These are phyloP conservation scores for Debaryomycetaceae sp. DNA, from an alignment of 1,139 yeast species.

Conservation along the genomic window DNA sequence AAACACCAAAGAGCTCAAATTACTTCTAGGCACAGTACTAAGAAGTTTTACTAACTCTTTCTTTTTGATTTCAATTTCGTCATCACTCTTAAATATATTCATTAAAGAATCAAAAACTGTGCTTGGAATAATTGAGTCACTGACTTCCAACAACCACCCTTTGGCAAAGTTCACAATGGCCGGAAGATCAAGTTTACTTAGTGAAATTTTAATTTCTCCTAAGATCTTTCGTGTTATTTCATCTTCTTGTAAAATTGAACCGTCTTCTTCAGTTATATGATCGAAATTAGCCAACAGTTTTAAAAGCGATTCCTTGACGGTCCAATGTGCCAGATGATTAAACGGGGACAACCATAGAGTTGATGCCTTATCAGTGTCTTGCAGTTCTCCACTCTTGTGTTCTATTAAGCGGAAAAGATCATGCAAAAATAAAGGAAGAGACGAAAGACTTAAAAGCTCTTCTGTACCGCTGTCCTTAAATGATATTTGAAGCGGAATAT, in stretches of 20 bases:
- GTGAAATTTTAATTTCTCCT: conserved; percentile 15
- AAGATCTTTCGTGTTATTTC: conserved; percentile 22
- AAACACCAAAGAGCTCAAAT: conserved; percentile 36
- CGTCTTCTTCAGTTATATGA: conserved; percentile 12
- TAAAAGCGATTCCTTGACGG: conserved; percentile 29
- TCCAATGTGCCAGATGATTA: conserved; percentile 34
- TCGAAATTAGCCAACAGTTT: conserved; percentile 16
- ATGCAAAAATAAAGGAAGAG: conserved; percentile 35
- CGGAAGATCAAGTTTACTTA: conserved; percentile 10
- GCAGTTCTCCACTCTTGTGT: conserved; percentile 8
- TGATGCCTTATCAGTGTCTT: conserved; percentile 5
- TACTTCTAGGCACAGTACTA: conserved; percentile 40
- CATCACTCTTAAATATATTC: conserved; percentile 17
- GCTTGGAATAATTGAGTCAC: conserved; percentile 45
- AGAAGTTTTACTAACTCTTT: conserved; percentile 25
- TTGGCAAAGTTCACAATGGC: conserved; percentile 32
- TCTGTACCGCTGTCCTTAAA: conserved; percentile 12
- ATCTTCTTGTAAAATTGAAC: conserved; percentile 18
- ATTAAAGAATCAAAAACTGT: conserved; percentile 36
- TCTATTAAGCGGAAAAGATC: conserved; percentile 22
- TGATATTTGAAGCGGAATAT: conserved; percentile 37
- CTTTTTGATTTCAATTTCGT: conserved; percentile 6
- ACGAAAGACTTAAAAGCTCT: conserved; percentile 23
- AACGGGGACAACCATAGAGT: conserved; percentile 31
- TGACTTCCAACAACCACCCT: conserved; percentile 42